Conservation (phyloP, 2,329 filamentous ascomycete genomes). For the Exophiala sideris region DNA sequence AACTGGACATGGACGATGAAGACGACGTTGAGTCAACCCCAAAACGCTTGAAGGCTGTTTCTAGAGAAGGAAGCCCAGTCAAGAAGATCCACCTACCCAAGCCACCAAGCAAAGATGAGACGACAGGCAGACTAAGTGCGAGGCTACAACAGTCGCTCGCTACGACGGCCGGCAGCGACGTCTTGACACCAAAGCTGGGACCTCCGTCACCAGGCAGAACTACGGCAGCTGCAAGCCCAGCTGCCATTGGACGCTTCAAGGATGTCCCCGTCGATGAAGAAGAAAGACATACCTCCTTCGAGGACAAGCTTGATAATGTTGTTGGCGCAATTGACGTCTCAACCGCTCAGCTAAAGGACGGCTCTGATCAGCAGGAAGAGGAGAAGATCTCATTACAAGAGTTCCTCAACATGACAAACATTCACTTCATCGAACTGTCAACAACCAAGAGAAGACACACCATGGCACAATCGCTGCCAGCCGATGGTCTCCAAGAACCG, state of each 20-base stretch:
- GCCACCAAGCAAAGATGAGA: constrained; percentile 65
- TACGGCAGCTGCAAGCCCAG: constrained; percentile 53
- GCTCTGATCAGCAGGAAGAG: constrained; percentile 37
- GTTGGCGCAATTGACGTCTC: constrained; percentile 28
- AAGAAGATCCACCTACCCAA: constrained; percentile 70
- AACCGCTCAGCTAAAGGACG: constrained; percentile 19
- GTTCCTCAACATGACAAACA: constrained; percentile 91
- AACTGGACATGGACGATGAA: constrained; percentile 64
- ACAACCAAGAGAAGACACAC: constrained; percentile 91
- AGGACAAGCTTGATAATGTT: constrained; percentile 31
- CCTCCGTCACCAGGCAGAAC: constrained; percentile 50
- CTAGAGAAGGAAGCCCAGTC: constrained; percentile 68
- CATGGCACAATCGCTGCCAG: constrained; percentile 37
- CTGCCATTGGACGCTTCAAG: constrained; percentile 54
- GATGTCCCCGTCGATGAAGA: constrained; percentile 36
- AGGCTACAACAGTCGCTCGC: constrained; percentile 43
- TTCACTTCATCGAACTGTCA: constrained; percentile 97
- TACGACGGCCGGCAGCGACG: constrained; percentile 31
- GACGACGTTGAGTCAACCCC: constrained; percentile 54
- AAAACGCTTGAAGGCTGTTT: constrained; percentile 64
- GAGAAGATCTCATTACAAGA: constrained; percentile 80
- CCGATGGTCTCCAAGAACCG: constrained; percentile 7
- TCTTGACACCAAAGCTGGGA: constrained; percentile 40
- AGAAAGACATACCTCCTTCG: constrained; percentile 28
- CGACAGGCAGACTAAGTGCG: constrained; percentile 53